A percentile compares a stretch with the other conserved stretches of the same genome.
Conservation (phyloP, 1,139 yeast genomes). For the Candida dubliniensis region DNA sequence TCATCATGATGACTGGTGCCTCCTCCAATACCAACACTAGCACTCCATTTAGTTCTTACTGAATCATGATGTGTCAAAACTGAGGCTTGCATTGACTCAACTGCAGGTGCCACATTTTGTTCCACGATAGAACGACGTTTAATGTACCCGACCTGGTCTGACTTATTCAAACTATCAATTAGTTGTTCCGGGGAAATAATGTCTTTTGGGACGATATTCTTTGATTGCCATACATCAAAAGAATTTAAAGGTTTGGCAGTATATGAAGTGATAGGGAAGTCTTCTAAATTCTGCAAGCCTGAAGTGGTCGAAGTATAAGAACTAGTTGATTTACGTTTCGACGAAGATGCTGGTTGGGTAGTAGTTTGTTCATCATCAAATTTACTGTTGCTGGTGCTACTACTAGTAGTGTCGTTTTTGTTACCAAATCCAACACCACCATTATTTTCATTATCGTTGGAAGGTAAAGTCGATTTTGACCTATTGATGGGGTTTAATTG, state of each 20-base stretch:
- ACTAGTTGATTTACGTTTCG: conserved; percentile 11
- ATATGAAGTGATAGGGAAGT: conserved; percentile 28
- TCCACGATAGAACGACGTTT: neutral
- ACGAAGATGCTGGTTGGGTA: conserved; percentile 4
- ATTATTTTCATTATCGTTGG: conserved; percentile 14
- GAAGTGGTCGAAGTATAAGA: conserved; percentile 17
- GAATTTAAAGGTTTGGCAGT: neutral
- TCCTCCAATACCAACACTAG: too few relatives aligned
- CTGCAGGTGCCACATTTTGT: neutral
- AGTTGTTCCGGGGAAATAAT: conserved; percentile 6
- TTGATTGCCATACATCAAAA: neutral
- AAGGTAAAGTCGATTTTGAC: conserved; percentile 30
- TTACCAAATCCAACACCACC: neutral
- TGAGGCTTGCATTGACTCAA: conserved; percentile 3
- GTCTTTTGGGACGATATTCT: conserved; percentile 6
- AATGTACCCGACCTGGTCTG: neutral
- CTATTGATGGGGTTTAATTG: conserved; percentile 34
- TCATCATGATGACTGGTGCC: too few relatives aligned
- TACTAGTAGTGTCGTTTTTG: neutral
- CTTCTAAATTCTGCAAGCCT: conserved; percentile 30
- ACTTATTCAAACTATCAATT: conserved; percentile 7
- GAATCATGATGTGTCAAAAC: neutral
- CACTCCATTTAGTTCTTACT: neutral
- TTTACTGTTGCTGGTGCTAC: neutral
- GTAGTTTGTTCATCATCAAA: conserved; percentile 5